Evolutionary conservation across 192 early-diverging fungal genomes (phyloP).

Genomic region (Coemansia sp.): DNA sequence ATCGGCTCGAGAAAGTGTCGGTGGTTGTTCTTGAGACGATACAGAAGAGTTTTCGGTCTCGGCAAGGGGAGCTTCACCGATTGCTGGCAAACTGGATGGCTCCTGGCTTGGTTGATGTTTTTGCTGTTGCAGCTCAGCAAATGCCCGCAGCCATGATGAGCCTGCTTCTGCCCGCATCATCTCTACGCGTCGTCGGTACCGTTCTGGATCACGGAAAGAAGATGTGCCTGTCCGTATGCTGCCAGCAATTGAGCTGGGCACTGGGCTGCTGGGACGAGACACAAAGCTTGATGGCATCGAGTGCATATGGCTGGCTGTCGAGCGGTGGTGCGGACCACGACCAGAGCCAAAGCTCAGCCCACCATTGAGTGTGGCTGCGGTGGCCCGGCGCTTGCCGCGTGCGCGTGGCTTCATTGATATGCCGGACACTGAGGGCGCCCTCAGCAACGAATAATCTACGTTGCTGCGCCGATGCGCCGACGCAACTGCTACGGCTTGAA

Average conservation of each 20-base stretch:
- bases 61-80: background rate
- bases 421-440: conserved; percentile 9
- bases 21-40: background rate
- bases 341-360: background rate
- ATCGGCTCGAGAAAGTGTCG: conserved; percentile 1
- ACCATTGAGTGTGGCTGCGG: conserved; percentile 21
- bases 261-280: conserved; percentile 24
- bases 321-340: background rate
- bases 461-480: conserved; percentile 28
- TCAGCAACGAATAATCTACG: conserved; percentile 5
- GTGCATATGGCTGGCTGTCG: conserved; percentile 1
- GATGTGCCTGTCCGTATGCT: conserved; percentile 22
- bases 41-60: background rate
- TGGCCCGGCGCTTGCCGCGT: conserved; percentile 30
- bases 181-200: conserved; percentile 49
- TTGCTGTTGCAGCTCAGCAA: conserved; percentile 48
- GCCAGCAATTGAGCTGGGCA: conserved; percentile 15
- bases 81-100: background rate
- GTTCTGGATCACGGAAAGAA: conserved; percentile 39
- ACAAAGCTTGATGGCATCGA: conserved; percentile 39
- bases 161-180: conserved; percentile 55
- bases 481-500: conserved; percentile 34
- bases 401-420: conserved; percentile 18
- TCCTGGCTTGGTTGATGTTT: background rate
- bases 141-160: conserved; percentile 49